phyloP scores from a whole-genome alignment of 2,329 filamentous ascomycete species.

The Apiospora arundinis region DNA sequence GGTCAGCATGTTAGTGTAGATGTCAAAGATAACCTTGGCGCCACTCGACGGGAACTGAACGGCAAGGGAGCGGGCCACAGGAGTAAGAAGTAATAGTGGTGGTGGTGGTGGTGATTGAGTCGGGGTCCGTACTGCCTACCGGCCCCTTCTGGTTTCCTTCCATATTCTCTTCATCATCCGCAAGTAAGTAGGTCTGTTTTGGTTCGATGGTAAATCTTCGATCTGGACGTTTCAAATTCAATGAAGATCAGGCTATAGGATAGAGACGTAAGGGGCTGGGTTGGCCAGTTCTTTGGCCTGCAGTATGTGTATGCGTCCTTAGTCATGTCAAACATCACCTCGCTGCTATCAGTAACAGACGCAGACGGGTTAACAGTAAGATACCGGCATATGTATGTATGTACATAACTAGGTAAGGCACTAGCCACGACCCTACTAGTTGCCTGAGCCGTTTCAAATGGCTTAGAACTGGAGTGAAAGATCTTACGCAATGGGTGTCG shows the following conservation, averaged over 20 bases:
- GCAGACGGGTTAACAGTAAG: too few relatives aligned
- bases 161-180: background rate
- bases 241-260: background rate
- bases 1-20: background rate
- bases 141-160: background rate
- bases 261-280: background rate
- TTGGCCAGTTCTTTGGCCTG: background rate
- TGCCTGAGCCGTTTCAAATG: too few relatives aligned
- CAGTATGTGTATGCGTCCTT: background rate
- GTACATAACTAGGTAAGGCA: too few relatives aligned
- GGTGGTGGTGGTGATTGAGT: too few relatives aligned
- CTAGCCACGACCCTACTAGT: too few relatives aligned
- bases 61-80: background rate
- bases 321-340: too few relatives aligned
- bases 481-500: too few relatives aligned
- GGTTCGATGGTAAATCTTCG: background rate
- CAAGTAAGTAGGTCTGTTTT: background rate
- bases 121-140: too few relatives aligned
- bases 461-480: too few relatives aligned
- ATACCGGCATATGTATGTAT: too few relatives aligned
- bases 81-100: background rate
- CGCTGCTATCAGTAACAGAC: too few relatives aligned
- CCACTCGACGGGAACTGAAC: background rate
- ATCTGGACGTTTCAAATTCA: background rate
- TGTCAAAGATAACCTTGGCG: background rate